phyloP scores from a whole-genome alignment of 1,284 basidiomycete genomes.

The Leccinum solheimii region DNA sequence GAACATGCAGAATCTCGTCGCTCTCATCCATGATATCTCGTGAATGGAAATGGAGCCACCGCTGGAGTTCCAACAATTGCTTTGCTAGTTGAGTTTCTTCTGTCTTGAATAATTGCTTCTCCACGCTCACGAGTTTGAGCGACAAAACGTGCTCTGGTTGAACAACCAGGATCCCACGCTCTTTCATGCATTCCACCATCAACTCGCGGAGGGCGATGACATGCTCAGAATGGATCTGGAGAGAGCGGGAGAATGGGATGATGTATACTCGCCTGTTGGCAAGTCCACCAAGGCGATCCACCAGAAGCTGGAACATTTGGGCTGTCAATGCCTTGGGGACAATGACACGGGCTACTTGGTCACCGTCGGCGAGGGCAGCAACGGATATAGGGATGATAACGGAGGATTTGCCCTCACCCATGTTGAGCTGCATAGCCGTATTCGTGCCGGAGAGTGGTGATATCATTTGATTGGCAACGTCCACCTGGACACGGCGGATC shows the following conservation, averaged over 20 bases:
- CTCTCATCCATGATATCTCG: conserved; percentile 5
- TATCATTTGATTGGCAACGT: conserved; percentile 49
- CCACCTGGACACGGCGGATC: conserved; percentile 40
- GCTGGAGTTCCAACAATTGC: conserved; percentile 27
- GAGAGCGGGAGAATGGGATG: conserved; percentile 47
- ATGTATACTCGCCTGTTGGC: conserved; percentile 46
- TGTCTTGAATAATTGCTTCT: conserved; percentile 25
- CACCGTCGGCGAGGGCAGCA: background rate
- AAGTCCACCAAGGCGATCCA: conserved; percentile 44
- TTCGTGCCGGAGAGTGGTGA: conserved; percentile 37
- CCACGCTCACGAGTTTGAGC: conserved; percentile 46
- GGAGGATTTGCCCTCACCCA: conserved; percentile 58
- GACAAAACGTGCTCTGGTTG: conserved; percentile 57
- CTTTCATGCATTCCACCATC: conserved; percentile 38
- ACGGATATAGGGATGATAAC: background rate
- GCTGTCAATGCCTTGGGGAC: conserved; percentile 3
- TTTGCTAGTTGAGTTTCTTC: background rate
- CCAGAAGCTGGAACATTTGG: conserved; percentile 52
- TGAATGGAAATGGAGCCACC: conserved; percentile 38
- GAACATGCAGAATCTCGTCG: conserved; percentile 3
- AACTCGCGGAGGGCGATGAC: conserved; percentile 29
- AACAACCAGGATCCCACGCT: conserved; percentile 43
- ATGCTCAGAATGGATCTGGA: conserved; percentile 20
- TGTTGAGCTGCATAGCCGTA: conserved; percentile 50
- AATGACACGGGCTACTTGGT: background rate